Percentiles rank a stretch among this genome's conserved stretches.
phyloP scores from a whole-genome alignment of 805 yeast genomes.

The Schwanniomyces yamadae region DNA sequence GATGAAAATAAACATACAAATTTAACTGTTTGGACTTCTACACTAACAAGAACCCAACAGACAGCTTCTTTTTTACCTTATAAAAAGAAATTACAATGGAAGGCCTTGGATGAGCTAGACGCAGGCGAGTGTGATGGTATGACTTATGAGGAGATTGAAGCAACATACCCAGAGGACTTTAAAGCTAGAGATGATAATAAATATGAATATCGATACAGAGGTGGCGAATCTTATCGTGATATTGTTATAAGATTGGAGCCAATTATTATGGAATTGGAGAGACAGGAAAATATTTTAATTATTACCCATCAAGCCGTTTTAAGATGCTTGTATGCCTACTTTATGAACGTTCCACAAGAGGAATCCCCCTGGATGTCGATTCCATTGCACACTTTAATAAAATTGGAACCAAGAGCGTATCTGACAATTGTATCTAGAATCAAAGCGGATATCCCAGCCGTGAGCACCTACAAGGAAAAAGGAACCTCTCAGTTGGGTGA shows the following conservation, averaged over 20 bases:
- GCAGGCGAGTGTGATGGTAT: constrained; percentile 98
- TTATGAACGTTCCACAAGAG: constrained; percentile 97
- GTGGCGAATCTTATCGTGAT: constrained; percentile 96
- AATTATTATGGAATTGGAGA: constrained; percentile 95
- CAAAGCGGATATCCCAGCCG: constrained; percentile 97
- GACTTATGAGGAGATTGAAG: constrained; percentile 91
- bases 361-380: constrained; percentile 99
- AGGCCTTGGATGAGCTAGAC: constrained; percentile 93
- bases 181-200: constrained; percentile 94
- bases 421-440: constrained; percentile 84
- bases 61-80: constrained; percentile 83
- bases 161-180: constrained; percentile 87
- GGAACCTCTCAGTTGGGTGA: constrained; percentile 76
- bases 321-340: constrained; percentile 94
- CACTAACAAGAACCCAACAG: constrained; percentile 86
- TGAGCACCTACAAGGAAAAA: constrained; percentile 91
- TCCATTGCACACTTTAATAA: constrained; percentile 91
- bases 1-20: constrained; percentile 49
- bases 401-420: constrained; percentile 93
- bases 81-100: constrained; percentile 81
- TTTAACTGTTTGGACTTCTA: constrained; percentile 94
- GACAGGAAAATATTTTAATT: constrained; percentile 92
- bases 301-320: constrained; percentile 98
- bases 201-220: constrained; percentile 92
- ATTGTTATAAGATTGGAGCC: constrained; percentile 95